Evolutionary conservation across 257 asterid genomes (phyloP).

Genomic region (Solanum boliviense): DNA sequence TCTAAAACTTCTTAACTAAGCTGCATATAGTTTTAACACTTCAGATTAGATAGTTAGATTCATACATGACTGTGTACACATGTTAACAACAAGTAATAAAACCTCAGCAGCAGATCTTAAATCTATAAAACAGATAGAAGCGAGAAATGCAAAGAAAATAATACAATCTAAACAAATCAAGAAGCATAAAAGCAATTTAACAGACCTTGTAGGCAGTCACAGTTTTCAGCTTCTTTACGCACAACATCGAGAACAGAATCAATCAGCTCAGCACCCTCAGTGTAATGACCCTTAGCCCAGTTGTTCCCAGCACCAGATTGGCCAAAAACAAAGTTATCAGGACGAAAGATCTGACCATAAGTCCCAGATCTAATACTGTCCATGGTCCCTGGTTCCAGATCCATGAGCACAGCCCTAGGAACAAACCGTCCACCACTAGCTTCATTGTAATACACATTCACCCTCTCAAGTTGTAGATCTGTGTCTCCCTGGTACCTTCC

Average conservation of each 20-base stretch:
- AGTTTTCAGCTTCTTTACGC: conserved; percentile 36
- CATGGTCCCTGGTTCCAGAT: conserved; percentile 45
- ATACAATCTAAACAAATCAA: neutral
- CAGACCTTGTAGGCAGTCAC: conserved; percentile 43
- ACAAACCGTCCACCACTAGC: conserved; percentile 35
- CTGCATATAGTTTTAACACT: neutral
- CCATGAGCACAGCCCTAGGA: conserved; percentile 47
- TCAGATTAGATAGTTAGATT: neutral
- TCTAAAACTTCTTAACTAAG: neutral
- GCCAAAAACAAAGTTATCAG: conserved; percentile 40
- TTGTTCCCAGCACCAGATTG: conserved; percentile 40
- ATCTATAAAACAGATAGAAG: neutral
- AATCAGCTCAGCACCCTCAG: conserved; percentile 44
- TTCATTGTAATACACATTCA: conserved; percentile 38
- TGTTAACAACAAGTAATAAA: neutral
- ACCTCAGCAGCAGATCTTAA: neutral
- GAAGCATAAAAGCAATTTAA: neutral
- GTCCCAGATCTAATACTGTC: conserved; percentile 38
- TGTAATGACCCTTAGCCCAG: conserved; percentile 46
- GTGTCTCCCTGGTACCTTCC: conserved; percentile 31
- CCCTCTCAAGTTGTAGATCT: conserved; percentile 30
- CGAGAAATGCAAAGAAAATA: neutral
- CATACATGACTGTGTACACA: neutral
- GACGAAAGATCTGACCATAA: conserved; percentile 37
- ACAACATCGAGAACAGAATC: conserved; percentile 47